Conservation (phyloP, 352 stramenopile genomes). For the Phytophthora sansomeana region DNA sequence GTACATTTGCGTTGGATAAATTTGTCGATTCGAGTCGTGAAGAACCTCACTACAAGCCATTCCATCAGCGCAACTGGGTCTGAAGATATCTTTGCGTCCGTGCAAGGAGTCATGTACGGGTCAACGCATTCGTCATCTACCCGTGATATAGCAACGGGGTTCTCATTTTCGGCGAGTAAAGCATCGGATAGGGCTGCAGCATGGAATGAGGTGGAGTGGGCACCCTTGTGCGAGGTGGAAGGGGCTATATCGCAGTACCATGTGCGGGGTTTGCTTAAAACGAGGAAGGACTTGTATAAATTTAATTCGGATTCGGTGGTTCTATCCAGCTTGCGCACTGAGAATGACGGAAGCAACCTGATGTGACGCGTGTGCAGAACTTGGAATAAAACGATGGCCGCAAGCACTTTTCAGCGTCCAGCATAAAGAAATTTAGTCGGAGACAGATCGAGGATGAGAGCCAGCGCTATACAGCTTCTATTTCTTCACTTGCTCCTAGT, state of each 20-base stretch:
- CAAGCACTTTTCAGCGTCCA: too few species aligned
- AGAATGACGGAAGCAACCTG: too few species aligned
- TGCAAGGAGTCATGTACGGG: conserved; percentile 12
- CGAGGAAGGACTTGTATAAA: too few species aligned
- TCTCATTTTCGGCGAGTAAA: conserved; percentile 1
- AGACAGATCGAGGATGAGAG: too few species aligned
- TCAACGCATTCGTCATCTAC: conserved; percentile 6
- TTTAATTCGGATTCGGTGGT: too few species aligned
- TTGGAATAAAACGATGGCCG: too few species aligned
- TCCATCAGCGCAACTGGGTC: background rate
- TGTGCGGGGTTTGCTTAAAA: conserved; percentile 1
- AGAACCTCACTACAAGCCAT: conserved; percentile 1
- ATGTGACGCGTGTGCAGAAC: too few species aligned
- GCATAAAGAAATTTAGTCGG: too few species aligned
- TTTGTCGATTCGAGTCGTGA: conserved; percentile 8
- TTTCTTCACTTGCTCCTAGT: too few species aligned
- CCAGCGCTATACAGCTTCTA: too few species aligned
- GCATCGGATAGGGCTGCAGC: conserved; percentile 2
- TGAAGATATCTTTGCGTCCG: conserved; percentile 4
- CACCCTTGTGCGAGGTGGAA: conserved; percentile 8
- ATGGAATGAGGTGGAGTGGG: conserved; percentile 14
- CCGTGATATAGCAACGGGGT: background rate
- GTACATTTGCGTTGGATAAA: conserved; percentile 7
- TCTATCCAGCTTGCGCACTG: too few species aligned
- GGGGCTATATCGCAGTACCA: conserved; percentile 4